Percentiles rank a stretch among this genome's conserved stretches.
Conservation (phyloP, 169 alveolate species). For the Condylostoma magnum region DNA sequence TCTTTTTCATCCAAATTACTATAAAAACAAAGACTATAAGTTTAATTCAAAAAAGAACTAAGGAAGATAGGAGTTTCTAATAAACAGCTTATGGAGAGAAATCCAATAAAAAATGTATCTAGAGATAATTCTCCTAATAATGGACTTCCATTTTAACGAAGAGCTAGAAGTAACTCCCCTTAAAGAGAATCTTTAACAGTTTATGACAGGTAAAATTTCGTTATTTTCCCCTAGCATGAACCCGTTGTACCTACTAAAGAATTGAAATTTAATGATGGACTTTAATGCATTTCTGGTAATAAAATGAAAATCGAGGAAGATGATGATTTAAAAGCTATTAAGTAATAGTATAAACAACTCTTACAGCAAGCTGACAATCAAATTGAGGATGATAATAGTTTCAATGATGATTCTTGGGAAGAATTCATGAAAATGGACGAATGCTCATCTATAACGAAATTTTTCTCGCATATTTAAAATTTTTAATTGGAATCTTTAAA, state of each 20-base stretch:
- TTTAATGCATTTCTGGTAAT: too few species aligned
- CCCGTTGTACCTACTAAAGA: conserved; percentile 12
- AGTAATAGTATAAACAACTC: conserved; percentile 10
- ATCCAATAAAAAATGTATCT: conserved; percentile 13
- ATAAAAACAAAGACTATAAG: background rate
- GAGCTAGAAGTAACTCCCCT: conserved; percentile 31
- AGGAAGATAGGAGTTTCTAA: background rate
- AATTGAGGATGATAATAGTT: background rate
- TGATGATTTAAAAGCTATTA: conserved; percentile 7
- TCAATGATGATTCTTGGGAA: background rate
- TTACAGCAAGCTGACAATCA: background rate
- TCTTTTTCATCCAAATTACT: too few species aligned
- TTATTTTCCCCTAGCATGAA: background rate
- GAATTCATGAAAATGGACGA: background rate
- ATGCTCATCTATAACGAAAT: too few species aligned
- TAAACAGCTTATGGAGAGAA: background rate
- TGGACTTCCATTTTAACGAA: conserved; percentile 18
- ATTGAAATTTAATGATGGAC: too few species aligned
- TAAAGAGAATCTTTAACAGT: conserved; percentile 20
- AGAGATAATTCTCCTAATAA: background rate
- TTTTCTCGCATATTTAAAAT: too few species aligned
- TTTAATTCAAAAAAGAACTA: conserved; percentile 4
- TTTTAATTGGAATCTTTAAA: too few species aligned
- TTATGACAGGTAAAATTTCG: background rate
- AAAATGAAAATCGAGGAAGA: background rate